Conservation (phyloP, 331 rosid species). For the Quercus tomentella region DNA sequence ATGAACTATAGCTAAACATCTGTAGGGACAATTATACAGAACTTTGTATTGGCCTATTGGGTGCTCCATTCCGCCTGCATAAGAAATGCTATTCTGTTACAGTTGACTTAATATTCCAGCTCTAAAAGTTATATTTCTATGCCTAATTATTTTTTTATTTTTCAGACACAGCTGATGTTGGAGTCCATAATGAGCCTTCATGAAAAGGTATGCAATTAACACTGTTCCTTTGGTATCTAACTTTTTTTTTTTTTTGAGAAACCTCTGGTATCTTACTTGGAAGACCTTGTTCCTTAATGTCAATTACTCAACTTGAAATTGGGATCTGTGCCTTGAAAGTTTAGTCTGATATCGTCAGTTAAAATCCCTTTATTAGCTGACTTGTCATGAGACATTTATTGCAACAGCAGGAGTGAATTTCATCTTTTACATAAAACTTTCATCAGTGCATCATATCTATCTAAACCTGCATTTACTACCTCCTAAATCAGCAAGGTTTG, state of each 20-base stretch:
- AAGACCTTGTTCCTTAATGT: no score
- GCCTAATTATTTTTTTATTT: not conserved
- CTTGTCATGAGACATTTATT: no score
- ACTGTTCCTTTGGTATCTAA: not conserved
- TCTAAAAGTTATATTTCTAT: not conserved
- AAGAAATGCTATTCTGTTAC: not conserved
- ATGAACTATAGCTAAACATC: not conserved
- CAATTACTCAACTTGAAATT: not conserved
- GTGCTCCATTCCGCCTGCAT: not conserved
- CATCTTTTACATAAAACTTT: not conserved
- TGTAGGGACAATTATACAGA: not conserved
- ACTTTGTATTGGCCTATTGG: not conserved
- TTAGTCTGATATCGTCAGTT: not conserved
- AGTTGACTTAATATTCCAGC: not conserved
- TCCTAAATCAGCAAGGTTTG: not conserved
- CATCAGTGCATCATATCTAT: not conserved
- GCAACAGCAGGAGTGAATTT: not conserved
- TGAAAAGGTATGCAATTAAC: conserved; percentile 4
- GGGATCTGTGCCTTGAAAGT: not conserved
- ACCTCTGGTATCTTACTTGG: not conserved
- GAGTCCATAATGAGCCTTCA: not conserved
- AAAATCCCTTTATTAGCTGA: not conserved
- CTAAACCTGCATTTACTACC: not conserved
- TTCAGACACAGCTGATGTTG: conserved; percentile 13
- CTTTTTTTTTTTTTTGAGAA: not conserved